A percentile compares a stretch with the other conserved stretches of the same genome.
Conservation (phyloP, 768 basidiomycete genomes). For the Serendipita indica region DNA sequence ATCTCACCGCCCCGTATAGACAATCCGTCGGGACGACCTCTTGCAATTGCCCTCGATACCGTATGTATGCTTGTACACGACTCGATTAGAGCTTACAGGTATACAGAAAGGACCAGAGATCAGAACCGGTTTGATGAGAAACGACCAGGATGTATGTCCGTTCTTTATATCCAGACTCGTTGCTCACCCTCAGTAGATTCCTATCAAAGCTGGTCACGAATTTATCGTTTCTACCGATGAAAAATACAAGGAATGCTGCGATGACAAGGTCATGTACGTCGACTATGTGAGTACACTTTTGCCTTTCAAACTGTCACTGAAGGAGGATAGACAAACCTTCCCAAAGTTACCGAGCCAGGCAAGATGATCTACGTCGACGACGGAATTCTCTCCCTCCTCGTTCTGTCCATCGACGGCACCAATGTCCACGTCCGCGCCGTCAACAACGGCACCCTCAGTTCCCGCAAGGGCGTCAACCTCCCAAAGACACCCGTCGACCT, state of each 20-base stretch:
- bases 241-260: constrained; percentile 62
- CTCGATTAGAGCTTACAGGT: constrained; percentile 8
- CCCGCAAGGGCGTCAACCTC: constrained; percentile 97
- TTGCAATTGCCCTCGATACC: constrained; percentile 96
- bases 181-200: constrained; percentile 35
- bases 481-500: constrained; percentile 97
- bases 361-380: constrained; percentile 97
- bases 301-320: background rate
- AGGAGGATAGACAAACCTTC: constrained; percentile 55
- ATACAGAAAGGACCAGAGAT: constrained; percentile 97
- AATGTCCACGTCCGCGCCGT: constrained; percentile 72
- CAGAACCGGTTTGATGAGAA: constrained; percentile 84
- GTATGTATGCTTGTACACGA: constrained; percentile 31
- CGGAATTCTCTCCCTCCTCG: constrained; percentile 87
- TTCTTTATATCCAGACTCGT: constrained; percentile 12
- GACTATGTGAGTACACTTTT: constrained; percentile 71
- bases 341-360: constrained; percentile 93
- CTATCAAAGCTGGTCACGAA: constrained; percentile 82
- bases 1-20: constrained; percentile 25
- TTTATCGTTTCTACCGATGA: constrained; percentile 79
- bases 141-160: constrained; percentile 64
- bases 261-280: constrained; percentile 74
- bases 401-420: constrained; percentile 70
- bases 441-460: constrained; percentile 86
- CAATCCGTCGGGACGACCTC: constrained; percentile 66